Conservation (phyloP, 2,329 filamentous ascomycete species). For the Phialophora verrucosa region DNA sequence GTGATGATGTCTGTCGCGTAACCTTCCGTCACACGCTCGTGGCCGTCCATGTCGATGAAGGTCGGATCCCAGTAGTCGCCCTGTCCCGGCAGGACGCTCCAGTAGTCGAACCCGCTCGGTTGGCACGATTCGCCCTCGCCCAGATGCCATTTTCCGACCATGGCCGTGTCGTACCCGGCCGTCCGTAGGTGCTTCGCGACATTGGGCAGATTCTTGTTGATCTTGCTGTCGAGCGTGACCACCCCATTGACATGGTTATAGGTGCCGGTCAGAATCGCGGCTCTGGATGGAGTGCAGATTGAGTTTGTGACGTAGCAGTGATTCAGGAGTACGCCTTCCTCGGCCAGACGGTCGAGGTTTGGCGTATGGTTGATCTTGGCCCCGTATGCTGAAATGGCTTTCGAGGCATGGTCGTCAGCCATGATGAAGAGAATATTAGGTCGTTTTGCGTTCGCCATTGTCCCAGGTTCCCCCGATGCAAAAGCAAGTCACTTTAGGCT, state of each 20-base stretch:
- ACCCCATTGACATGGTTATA: conserved; percentile 62
- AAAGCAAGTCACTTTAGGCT: too few relatives aligned
- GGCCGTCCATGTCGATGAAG: conserved; percentile 53
- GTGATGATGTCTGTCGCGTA: conserved; percentile 54
- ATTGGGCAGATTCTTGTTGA: conserved; percentile 59
- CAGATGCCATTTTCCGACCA: conserved; percentile 62
- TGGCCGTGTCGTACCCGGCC: conserved; percentile 58
- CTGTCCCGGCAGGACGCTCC: conserved; percentile 59
- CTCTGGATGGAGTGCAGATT: conserved; percentile 60
- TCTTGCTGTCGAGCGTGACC: conserved; percentile 56
- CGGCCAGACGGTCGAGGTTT: conserved; percentile 58
- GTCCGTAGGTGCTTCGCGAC: conserved; percentile 58
- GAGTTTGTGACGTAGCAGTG: conserved; percentile 62
- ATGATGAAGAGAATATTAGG: conserved; percentile 57
- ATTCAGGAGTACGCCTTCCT: conserved; percentile 58
- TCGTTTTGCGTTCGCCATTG: not conserved
- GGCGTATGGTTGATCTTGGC: conserved; percentile 60
- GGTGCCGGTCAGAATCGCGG: conserved; percentile 57
- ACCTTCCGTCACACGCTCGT: conserved; percentile 44
- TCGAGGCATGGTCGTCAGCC: conserved; percentile 61
- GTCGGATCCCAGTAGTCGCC: conserved; percentile 60
- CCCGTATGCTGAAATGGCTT: conserved; percentile 57
- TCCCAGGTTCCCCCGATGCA: too few relatives aligned
- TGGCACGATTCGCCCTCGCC: conserved; percentile 56
- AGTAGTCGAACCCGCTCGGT: conserved; percentile 60